Percentiles rank a stretch among this genome's conserved stretches.
Evolutionary conservation across 345 rosid genomes (phyloP).

Genomic region (Cochlearia excelsa): DNA sequence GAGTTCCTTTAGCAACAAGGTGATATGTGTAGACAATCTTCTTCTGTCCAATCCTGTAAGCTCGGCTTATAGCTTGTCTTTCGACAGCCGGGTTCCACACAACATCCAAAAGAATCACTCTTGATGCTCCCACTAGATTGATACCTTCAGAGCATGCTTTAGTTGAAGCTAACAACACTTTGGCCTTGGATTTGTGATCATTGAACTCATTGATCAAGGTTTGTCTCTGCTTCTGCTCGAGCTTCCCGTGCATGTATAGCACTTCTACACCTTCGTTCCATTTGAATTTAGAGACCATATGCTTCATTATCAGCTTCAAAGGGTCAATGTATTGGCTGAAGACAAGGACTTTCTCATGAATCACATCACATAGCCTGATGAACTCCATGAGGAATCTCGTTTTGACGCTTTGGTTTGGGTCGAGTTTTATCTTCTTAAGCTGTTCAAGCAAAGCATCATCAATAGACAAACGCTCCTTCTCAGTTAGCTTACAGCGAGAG

Average conservation of each 20-base stretch:
- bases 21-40: conserved; percentile 57
- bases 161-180: conserved; percentile 66
- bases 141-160: conserved; percentile 74
- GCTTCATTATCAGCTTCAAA: conserved; percentile 45
- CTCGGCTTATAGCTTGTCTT: conserved; percentile 79
- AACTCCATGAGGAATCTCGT: conserved; percentile 57
- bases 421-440: conserved; percentile 30
- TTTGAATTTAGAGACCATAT: conserved; percentile 31
- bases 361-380: conserved; percentile 36
- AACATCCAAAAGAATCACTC: conserved; percentile 65
- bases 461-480: conserved; percentile 12
- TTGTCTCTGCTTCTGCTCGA: conserved; percentile 43
- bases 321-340: conserved; percentile 62
- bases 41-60: conserved; percentile 66
- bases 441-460: conserved; percentile 27
- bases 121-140: conserved; percentile 70
- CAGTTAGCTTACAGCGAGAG: conserved; percentile 32
- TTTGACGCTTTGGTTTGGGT: conserved; percentile 53
- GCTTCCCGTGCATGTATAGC: conserved; percentile 50
- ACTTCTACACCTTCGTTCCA: conserved; percentile 51
- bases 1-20: conserved; percentile 52
- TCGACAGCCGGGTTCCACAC: conserved; percentile 79
- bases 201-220: conserved; percentile 49
- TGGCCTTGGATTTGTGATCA: conserved; percentile 44
- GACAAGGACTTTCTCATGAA: conserved; percentile 58